Conservation (phyloP, 345 rosid species). For the Populus simonii region DNA sequence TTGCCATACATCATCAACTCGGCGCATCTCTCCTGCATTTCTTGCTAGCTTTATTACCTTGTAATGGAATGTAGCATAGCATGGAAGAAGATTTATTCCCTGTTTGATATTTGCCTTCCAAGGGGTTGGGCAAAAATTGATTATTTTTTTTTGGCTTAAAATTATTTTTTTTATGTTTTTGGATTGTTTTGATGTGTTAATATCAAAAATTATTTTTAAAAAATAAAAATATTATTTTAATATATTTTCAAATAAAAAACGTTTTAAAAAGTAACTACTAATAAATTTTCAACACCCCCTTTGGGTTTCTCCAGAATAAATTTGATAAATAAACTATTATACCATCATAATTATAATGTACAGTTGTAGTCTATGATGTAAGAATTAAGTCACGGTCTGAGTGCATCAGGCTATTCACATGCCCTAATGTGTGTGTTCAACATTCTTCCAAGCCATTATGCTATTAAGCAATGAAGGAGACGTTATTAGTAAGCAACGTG, state of each 20-base stretch:
- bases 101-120: not conserved
- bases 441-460: slow-evolving; percentile 24
- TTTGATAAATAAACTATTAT: not conserved
- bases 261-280: fast-evolving
- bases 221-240: too few species aligned
- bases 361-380: not conserved
- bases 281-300: too few species aligned
- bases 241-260: too few species aligned
- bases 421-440: slow-evolving; percentile 20
- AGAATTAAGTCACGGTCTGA: slow-evolving; percentile 19
- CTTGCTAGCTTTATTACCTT: slow-evolving; percentile 39
- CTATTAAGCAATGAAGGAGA: not conserved
- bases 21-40: slow-evolving; percentile 54
- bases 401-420: slow-evolving; percentile 31
- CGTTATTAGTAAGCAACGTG: slow-evolving; percentile 20
- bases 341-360: not conserved
- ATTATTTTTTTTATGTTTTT: too few species aligned
- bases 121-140: too few species aligned
- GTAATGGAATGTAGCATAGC: not conserved
- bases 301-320: too few species aligned
- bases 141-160: too few species aligned
- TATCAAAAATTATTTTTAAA: too few species aligned
- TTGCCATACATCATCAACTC: slow-evolving; percentile 39
- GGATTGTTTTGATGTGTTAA: too few species aligned
- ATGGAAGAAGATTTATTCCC: not conserved